phyloP scores from a whole-genome alignment of 2,329 filamentous ascomycete genomes.

The Sarocladiaceae sp. region DNA sequence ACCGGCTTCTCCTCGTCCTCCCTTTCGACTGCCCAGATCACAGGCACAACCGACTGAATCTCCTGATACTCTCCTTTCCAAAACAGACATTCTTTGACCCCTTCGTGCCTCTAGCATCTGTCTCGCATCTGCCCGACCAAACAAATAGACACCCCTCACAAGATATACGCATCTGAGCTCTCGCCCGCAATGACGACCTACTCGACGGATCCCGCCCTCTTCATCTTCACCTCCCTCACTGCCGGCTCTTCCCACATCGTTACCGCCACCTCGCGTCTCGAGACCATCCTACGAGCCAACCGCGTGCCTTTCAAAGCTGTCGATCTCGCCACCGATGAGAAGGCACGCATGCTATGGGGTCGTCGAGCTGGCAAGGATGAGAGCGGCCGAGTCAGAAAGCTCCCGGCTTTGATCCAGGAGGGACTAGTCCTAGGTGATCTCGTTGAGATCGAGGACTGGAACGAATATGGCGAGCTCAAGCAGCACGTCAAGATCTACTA shows the following conservation, averaged over 20 bases:
- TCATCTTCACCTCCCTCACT: slow-evolving; percentile 93
- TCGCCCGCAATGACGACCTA: slow-evolving; percentile 27
- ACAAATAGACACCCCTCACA: too few relatives aligned
- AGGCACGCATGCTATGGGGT: slow-evolving; percentile 83
- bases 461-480: slow-evolving; percentile 94
- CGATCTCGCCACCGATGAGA: slow-evolving; percentile 84
- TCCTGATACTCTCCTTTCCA: too few relatives aligned
- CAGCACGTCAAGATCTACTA: slow-evolving; percentile 69
- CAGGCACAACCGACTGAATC: too few relatives aligned
- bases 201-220: slow-evolving; percentile 65
- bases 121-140: too few relatives aligned
- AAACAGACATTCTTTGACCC: too few relatives aligned
- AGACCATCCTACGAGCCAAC: slow-evolving; percentile 94
- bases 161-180: too few relatives aligned
- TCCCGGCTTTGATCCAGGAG: slow-evolving; percentile 84
- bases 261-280: slow-evolving; percentile 88
- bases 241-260: slow-evolving; percentile 94
- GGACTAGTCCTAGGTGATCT: slow-evolving; percentile 82
- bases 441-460: slow-evolving; percentile 96
- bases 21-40: too few relatives aligned
- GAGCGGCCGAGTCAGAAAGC: slow-evolving; percentile 59
- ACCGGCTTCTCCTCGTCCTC: too few relatives aligned
- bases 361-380: slow-evolving; percentile 70
- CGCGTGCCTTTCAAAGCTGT: slow-evolving; percentile 88
- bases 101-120: too few relatives aligned